Base-by-base conservation (phyloP, 2,329 filamentous ascomycete genomes). In the Colletotrichum sp. region DNA sequence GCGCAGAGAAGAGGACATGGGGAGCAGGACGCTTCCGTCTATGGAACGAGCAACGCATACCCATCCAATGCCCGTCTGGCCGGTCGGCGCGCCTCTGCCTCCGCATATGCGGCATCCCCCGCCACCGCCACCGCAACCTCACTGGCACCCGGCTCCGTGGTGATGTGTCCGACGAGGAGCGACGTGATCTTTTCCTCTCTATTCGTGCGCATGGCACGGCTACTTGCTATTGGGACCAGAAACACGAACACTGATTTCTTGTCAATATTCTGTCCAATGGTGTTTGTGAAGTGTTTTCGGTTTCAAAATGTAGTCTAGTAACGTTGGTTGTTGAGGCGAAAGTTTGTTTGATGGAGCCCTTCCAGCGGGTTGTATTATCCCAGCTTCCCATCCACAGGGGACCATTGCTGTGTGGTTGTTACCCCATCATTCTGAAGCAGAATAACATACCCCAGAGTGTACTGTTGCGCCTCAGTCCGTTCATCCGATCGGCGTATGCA, bases 1-100 rank as follows among this genome's bases (percentile, higher is more conserved):
- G 36, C 81, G 87, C 68, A 82, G 87, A 55, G 86, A 88, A 78
- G 83, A 85, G 39, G 85, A 86, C 28, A 76, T 79, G 16, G 77
- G 77, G 25, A 80, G 80, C 8, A 78, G 83, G n/a, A 76, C 80
- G 68, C 78, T 89, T 66, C 88, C 88, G 8, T 84, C 87, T 10
- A 89, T 89, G 87, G 86, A 88, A 75, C 74, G 74, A 22, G 36
- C 66, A 30, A 66, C 52, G 25, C 70, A 74, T 5, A 27, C 13
- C 12, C 74, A 76, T 36, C 60, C 60, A 16, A 25, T 48, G 66
- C 61, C 74, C 22, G 32, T 62, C 27, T 76, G 66, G 71, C 66
- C 74, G 52, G 52, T 58, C 62, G 71, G 61, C 6, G 55, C 66
- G 48, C 71, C 71, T 22, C 34, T 75, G 30, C 74, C 74, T 18